A percentile compares a stretch with the other conserved stretches of the same genome.
Evolutionary conservation across 148 eudicot genomes (phyloP).

Genomic region (Vaccinium myrtillus): DNA sequence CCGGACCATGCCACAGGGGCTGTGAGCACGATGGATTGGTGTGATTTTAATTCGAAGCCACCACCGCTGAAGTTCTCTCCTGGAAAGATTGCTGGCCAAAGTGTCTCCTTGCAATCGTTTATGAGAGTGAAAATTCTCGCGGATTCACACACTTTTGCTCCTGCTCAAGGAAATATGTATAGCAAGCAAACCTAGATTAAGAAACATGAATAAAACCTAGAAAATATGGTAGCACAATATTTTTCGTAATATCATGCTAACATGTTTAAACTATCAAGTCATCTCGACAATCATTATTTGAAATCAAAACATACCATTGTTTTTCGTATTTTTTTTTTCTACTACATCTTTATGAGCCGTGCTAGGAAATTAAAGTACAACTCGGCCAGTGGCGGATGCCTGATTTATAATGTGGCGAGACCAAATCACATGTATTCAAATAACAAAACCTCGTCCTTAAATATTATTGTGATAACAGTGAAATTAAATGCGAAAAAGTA

Average conservation of each 20-base stretch:
- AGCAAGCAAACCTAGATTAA: no score
- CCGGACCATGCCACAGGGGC: conserved; percentile 24
- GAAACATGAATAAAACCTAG: no score
- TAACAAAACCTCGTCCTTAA: no score
- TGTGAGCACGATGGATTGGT: conserved; percentile 23
- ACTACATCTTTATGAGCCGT: background rate
- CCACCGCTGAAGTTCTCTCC: conserved; percentile 31
- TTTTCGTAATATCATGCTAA: no score
- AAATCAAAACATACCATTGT: background rate
- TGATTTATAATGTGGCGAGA: no score
- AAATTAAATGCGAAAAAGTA: no score
- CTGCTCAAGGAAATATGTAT: conserved; percentile 23
- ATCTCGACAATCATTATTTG: background rate
- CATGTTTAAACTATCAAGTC: background rate
- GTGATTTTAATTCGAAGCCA: conserved; percentile 21
- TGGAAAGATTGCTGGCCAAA: conserved; percentile 24
- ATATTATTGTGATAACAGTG: no score
- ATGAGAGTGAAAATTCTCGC: conserved; percentile 45
- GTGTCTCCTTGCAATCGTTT: conserved; percentile 30
- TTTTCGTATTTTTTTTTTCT: no score
- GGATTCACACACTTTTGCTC: conserved; percentile 39
- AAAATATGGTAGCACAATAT: no score
- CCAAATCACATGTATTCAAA: no score
- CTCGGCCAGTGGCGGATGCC: background rate
- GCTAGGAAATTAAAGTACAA: background rate